These are phyloP conservation scores for Vigna reflexopilosa DNA, from an alignment of 306 rosid genomes.

Conservation along the genomic window DNA sequence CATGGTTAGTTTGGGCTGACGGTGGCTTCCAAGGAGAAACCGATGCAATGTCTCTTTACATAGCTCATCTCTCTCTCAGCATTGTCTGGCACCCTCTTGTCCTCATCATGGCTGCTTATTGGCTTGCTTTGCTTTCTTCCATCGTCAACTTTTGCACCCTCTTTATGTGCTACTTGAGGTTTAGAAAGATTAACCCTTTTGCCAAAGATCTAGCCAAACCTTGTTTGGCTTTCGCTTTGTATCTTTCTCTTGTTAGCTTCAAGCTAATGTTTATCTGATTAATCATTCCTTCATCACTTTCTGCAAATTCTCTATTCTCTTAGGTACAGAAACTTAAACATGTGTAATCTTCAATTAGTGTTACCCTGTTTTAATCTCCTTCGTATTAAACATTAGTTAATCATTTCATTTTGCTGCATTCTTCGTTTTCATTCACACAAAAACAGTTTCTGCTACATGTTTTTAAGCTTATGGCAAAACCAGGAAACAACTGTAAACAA, in stretches of 20 bases:
- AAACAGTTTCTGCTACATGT: too few species aligned
- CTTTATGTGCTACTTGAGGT: conserved; percentile 49
- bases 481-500: too few species aligned
- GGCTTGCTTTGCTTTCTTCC: conserved; percentile 48
- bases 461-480: too few species aligned
- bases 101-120: conserved; percentile 48
- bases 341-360: neutral
- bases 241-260: conserved; percentile 51
- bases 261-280: conserved; percentile 46
- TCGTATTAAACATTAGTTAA: neutral
- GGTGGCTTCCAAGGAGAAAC: conserved; percentile 62
- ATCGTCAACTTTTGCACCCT: conserved; percentile 54
- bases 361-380: neutral
- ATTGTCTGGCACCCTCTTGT: conserved; percentile 73
- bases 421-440: too few species aligned
- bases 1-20: conserved; percentile 87
- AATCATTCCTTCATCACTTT: neutral
- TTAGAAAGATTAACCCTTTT: conserved; percentile 60
- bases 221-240: conserved; percentile 52
- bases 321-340: neutral
- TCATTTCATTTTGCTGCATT: neutral
- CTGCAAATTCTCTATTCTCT: neutral
- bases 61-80: conserved; percentile 57
- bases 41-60: conserved; percentile 56
- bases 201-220: conserved; percentile 68